Conservation (phyloP, 2,329 filamentous ascomycete genomes). For the Ascomycota sp. region DNA sequence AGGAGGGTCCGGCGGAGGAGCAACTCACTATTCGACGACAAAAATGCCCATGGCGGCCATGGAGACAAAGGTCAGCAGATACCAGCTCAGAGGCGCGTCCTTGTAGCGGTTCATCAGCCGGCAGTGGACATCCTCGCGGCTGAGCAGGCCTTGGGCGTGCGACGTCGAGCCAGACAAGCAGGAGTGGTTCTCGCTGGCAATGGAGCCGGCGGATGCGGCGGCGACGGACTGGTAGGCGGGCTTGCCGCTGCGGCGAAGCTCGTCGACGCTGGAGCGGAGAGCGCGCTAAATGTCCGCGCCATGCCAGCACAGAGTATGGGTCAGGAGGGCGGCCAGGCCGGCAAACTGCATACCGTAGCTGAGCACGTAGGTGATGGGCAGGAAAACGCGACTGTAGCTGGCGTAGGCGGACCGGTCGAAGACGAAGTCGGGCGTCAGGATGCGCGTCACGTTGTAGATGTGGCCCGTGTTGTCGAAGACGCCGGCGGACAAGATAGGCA, state of each 20-base stretch:
- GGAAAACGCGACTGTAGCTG: constrained; percentile 64
- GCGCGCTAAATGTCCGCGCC: constrained; percentile 64
- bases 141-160: constrained; percentile 35
- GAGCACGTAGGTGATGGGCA: constrained; percentile 72
- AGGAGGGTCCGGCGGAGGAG: neutral
- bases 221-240: constrained; percentile 31
- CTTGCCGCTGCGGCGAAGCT: constrained; percentile 32
- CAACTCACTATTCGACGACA: constrained; percentile 58
- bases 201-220: constrained; percentile 4
- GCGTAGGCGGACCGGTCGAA: constrained; percentile 61
- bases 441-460: constrained; percentile 62
- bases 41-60: constrained; percentile 70
- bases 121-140: constrained; percentile 63
- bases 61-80: constrained; percentile 50
- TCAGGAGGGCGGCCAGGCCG: constrained; percentile 56
- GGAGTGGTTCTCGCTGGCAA: constrained; percentile 5
- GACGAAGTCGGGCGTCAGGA: constrained; percentile 56
- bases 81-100: constrained; percentile 68
- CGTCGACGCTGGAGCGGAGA: constrained; percentile 48
- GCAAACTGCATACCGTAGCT: constrained; percentile 80
- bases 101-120: constrained; percentile 67
- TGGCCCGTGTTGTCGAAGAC: constrained; percentile 74
- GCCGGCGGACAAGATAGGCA: constrained; percentile 67
- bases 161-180: constrained; percentile 16
- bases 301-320: constrained; percentile 70